These are phyloP conservation scores for Fusarium humuli DNA, from an alignment of 2,329 filamentous ascomycete species.

Conservation along the genomic window DNA sequence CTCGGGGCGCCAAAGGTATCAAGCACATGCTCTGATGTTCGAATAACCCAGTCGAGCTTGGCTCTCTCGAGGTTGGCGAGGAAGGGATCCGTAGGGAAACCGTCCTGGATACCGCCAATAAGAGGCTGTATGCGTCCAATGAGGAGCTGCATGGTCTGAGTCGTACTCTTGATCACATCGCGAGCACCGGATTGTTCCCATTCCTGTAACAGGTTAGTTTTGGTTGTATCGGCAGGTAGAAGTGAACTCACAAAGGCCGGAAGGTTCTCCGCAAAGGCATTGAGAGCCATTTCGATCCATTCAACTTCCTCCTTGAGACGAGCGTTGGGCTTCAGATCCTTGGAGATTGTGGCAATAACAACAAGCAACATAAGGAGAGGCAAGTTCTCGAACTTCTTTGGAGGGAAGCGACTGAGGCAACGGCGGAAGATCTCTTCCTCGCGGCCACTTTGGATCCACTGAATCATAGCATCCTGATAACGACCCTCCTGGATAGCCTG, in stretches of 20 bases:
- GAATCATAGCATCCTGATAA: slow-evolving; percentile 72
- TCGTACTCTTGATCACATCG: slow-evolving; percentile 55
- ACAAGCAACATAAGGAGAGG: slow-evolving; percentile 73
- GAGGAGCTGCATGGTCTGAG: slow-evolving; percentile 55
- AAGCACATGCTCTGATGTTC: slow-evolving; percentile 53
- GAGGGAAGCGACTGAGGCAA: slow-evolving; percentile 54
- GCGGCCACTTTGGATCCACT: slow-evolving; percentile 73
- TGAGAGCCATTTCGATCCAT: slow-evolving; percentile 71
- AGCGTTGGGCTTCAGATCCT: slow-evolving; percentile 65
- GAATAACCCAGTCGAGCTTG: slow-evolving; percentile 56
- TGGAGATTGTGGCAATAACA: slow-evolving; percentile 72
- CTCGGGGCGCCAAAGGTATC: slow-evolving; percentile 47
- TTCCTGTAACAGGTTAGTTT: slow-evolving; percentile 48
- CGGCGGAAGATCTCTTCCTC: slow-evolving; percentile 72
- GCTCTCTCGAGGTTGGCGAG: slow-evolving; percentile 52
- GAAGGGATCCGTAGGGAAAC: slow-evolving; percentile 56
- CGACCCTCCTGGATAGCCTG: slow-evolving; percentile 70
- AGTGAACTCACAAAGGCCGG: slow-evolving; percentile 61
- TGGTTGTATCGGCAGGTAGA: background rate
- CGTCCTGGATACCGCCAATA: slow-evolving; percentile 51
- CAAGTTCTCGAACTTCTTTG: slow-evolving; percentile 63
- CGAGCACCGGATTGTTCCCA: slow-evolving; percentile 53
- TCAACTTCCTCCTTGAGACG: slow-evolving; percentile 66
- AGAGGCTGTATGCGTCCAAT: slow-evolving; percentile 52
- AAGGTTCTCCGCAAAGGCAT: slow-evolving; percentile 62